phyloP scores from a whole-genome alignment of 305 asterid species.

The Solanum aculeatissimum region DNA sequence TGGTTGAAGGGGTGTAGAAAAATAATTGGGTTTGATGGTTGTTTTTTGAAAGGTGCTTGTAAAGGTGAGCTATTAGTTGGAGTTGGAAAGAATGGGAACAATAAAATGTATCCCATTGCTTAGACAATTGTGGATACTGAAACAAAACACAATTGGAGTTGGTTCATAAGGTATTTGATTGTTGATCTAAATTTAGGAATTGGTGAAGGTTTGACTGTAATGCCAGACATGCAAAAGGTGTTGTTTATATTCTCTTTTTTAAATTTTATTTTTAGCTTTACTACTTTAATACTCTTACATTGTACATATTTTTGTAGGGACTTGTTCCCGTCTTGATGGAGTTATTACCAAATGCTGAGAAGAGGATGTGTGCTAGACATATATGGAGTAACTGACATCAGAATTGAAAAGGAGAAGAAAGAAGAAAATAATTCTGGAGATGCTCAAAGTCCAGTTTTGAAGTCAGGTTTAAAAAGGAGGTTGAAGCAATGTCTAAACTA shows the following conservation, averaged over 20 bases:
- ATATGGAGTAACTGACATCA: neutral
- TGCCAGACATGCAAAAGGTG: neutral
- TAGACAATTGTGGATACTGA: neutral
- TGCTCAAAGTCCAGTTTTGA: neutral
- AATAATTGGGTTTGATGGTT: neutral
- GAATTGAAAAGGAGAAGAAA: neutral
- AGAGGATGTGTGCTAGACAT: neutral
- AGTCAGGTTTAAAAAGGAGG: neutral
- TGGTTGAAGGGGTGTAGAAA: neutral
- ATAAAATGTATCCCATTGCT: neutral
- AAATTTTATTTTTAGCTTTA: neutral
- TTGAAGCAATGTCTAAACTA: neutral
- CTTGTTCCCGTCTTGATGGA: neutral
- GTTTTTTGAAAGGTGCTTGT: neutral
- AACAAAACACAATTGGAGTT: neutral
- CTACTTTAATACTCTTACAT: neutral
- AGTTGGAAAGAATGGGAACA: neutral
- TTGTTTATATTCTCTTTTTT: neutral
- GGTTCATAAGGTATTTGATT: neutral
- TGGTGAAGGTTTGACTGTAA: neutral
- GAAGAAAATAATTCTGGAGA: neutral
- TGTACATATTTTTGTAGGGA: neutral
- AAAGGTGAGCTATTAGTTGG: neutral
- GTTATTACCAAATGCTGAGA: neutral
- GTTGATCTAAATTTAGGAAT: neutral